Evolutionary conservation across 1,284 basidiomycete genomes (phyloP).

Genomic region (Trametes pubescens): DNA sequence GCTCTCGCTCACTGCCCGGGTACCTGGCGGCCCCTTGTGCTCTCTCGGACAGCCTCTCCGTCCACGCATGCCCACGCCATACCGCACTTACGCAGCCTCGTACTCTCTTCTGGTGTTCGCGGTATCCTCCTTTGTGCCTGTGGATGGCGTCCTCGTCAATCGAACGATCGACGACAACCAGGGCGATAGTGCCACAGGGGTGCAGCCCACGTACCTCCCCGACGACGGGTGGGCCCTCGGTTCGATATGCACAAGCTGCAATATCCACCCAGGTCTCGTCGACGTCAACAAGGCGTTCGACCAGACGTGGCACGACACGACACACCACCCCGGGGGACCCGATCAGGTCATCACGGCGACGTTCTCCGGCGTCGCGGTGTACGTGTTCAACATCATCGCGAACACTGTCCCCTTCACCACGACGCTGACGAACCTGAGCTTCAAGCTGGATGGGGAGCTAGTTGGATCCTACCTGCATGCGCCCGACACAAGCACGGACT

Average conservation of each 20-base stretch:
- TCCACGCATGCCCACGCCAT: not conserved
- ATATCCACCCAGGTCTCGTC: not conserved
- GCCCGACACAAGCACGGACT: not conserved
- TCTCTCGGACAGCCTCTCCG: not conserved
- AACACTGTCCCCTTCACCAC: constrained; percentile 7
- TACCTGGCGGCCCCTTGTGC: not conserved
- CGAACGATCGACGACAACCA: constrained; percentile 20
- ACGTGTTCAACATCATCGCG: constrained; percentile 25
- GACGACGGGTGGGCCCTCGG: constrained; percentile 9
- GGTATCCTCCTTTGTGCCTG: not conserved
- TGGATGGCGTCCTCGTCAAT: constrained; percentile 3
- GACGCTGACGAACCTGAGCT: constrained; percentile 24
- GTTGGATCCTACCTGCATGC: constrained; percentile 11
- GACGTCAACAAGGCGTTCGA: not conserved
- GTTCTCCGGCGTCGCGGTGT: constrained; percentile 20
- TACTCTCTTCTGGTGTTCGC: not conserved
- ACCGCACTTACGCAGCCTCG: not conserved
- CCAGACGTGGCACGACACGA: constrained; percentile 22
- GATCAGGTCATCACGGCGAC: not conserved
- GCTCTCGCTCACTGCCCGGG: not conserved
- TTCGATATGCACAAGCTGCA: not conserved
- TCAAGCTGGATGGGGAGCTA: constrained; percentile 15
- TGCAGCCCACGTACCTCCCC: not conserved
- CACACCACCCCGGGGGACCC: not conserved
- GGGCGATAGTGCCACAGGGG: constrained; percentile 8